These are phyloP conservation scores for Annulohypoxylon stygium DNA, from an alignment of 495 filamentous ascomycete genomes.

Conservation along the genomic window DNA sequence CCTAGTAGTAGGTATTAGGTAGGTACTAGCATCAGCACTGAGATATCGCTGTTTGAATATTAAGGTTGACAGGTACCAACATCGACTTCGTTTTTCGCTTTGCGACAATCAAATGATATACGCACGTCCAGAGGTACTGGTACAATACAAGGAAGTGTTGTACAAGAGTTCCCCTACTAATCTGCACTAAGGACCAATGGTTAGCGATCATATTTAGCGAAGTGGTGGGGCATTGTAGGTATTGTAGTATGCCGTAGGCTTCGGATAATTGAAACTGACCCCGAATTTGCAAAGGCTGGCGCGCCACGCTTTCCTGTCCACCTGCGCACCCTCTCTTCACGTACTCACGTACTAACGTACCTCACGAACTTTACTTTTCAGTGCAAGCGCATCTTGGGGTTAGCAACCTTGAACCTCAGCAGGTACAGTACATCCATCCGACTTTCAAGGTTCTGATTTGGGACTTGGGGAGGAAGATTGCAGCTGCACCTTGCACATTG, in stretches of 20 bases:
- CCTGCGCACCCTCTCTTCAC: background rate
- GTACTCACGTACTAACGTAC: constrained; percentile 1
- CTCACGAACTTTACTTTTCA: background rate
- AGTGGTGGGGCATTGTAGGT: constrained; percentile 17
- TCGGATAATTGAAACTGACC: constrained; percentile 43
- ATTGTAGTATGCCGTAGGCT: constrained; percentile 11
- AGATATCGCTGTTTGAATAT: constrained; percentile 3
- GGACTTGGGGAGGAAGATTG: constrained; percentile 12
- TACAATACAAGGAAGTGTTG: constrained; percentile 12
- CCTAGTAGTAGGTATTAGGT: background rate
- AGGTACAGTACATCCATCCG: constrained; percentile 18
- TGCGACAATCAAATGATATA: constrained; percentile 19
- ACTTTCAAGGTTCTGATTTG: constrained; percentile 30
- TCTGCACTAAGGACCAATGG: constrained; percentile 25
- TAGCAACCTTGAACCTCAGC: constrained; percentile 5
- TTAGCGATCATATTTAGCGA: background rate
- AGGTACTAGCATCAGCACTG: background rate
- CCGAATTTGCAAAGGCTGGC: constrained; percentile 40
- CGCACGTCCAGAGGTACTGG: background rate
- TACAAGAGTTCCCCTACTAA: constrained; percentile 24
- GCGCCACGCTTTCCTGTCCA: constrained; percentile 28
- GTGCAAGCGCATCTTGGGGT: constrained; percentile 12
- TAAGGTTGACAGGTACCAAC: constrained; percentile 20
- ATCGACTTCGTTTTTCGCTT: background rate
- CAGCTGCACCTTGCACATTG: constrained; percentile 15